Base-by-base conservation (phyloP, 805 yeast genomes). In the Spathaspora arborariae region DNA sequence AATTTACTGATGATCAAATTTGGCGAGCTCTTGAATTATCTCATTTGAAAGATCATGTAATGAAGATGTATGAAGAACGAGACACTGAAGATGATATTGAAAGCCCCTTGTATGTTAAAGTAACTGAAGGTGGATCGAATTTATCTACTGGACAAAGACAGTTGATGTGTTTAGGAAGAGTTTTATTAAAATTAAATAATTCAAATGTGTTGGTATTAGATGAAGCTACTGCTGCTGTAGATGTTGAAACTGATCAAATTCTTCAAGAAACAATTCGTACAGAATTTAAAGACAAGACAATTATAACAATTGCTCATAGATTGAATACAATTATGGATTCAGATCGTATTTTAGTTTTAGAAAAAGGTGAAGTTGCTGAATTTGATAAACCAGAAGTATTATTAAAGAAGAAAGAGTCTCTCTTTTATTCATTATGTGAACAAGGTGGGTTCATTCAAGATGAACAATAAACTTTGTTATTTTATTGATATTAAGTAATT, bases 221-320 rank as follows among this genome's bases (percentile, higher is more conserved):
- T 64, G 96, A 87, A 65, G 95, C 95, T 10, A 87, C 96, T 2
- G 94, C 96, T 4, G 90, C 92, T 5, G 94, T 87, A 44, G 96
- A 87, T 65, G 91, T 86, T 33, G 88, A 85, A 59, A 87, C 96
- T 2, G 96, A 87, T 64, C 70, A 80, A 51, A 77, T 86, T 46
- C 75, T 87, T 44, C 95, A 87, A 68, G 80, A 84, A 51, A 87
- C 96, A 1, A 87, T 87, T 44, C 76, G 94, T 65, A 67, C 75
- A 1, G 89, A 86, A 37, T 87, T 87, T 59, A 79, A 80, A 52
- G 84, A 85, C 45, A 76, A 90, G 63, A 87, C 95, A 0, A 87
- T 87, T 55, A 70, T 87, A 54, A 87, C 95, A 1, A 87, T 87
- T 68, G 96, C 96, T 1, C 96, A 87, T 62, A 76, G 96, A 70